Base-by-base conservation (phyloP, 495 filamentous ascomycete genomes). In the Podospora fimiseda region DNA sequence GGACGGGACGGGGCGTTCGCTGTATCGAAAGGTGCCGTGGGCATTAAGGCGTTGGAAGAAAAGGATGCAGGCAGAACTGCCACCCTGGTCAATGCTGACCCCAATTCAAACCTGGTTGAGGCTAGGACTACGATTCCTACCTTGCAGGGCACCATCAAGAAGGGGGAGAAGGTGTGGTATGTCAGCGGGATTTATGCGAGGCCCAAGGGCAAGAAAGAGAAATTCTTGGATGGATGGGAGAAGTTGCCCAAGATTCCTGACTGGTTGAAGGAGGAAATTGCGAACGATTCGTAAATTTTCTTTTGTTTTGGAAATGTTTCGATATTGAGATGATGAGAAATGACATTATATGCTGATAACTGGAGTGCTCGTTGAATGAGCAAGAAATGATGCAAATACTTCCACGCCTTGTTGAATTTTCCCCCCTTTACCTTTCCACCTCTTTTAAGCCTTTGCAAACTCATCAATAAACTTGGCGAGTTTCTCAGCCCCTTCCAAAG, bases 91-190 rank as follows among this genome's bases (percentile, higher is more conserved):
- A 80, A 87, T 45, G 83, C 84, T 1, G 88, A 92, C 64, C 85
- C 87, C 1, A 90, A 92, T 62, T 83, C 83, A 33, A 90, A 90
- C 60, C 65, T 90, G 37, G 76, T 89, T 0, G 79, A 86, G 68
- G 79, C 81, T 30, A 67, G 87, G 47, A 87, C 84, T 0, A 72
- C 86, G 38, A 74, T 90, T 49, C 88, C 87, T 16, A 86, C 83
- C 14, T 60, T 90, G 58, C 75, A 77, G 66, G 66, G 72, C 38
- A 76, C 65, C 27, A 63, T 80, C 19, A 50, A 55, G n/a, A 62
- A 58, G 51, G 78, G 74, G 22, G 65, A 74, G 59, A 70, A 51
- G 22, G 70, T 67, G 30, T 79, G 74, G 75, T 80, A 75, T 51
- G 59, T 80, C 5, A 65, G 70, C 16, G 78, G 63, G 1, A 69